Conservation (phyloP, 257 asterid species). For the Capsicum rhomboideum region DNA sequence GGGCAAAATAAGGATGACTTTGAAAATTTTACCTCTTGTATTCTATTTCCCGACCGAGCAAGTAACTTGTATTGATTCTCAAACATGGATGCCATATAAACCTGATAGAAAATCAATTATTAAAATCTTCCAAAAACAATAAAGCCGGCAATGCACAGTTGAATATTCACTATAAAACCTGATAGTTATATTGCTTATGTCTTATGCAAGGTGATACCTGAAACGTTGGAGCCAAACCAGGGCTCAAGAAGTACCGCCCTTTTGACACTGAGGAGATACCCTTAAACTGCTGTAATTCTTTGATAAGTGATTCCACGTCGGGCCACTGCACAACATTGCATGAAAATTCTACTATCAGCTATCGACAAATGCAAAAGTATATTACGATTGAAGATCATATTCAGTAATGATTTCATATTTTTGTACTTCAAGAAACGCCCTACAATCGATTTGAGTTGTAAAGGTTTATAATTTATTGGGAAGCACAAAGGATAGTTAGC, state of each 20-base stretch:
- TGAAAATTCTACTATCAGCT: background rate
- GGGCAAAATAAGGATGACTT: background rate
- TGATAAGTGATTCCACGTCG: slow-evolving; percentile 77
- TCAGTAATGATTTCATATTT: background rate
- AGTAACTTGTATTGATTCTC: slow-evolving; percentile 89
- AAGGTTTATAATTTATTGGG: too few species aligned
- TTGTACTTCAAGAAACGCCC: background rate
- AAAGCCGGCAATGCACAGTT: background rate
- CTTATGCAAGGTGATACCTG: slow-evolving; percentile 38
- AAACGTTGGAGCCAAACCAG: slow-evolving; percentile 95
- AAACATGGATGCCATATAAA: slow-evolving; percentile 78
- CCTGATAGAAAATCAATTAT: slow-evolving; percentile 29
- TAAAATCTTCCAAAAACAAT: background rate
- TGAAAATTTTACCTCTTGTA: slow-evolving; percentile 61
- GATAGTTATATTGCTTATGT: background rate
- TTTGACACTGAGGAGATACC: slow-evolving; percentile 81
- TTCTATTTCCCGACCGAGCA: slow-evolving; percentile 87
- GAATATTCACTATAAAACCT: too few species aligned
- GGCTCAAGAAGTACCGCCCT: slow-evolving; percentile 84
- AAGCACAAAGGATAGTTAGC: too few species aligned
- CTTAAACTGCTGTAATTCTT: slow-evolving; percentile 50
- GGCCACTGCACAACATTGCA: slow-evolving; percentile 47
- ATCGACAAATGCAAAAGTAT: background rate
- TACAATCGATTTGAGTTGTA: too few species aligned
- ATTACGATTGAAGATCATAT: background rate